Evolutionary conservation across 225 moss, liverwort and hornwort genomes (phyloP).

Genomic region (Sphagnum tenellum): DNA sequence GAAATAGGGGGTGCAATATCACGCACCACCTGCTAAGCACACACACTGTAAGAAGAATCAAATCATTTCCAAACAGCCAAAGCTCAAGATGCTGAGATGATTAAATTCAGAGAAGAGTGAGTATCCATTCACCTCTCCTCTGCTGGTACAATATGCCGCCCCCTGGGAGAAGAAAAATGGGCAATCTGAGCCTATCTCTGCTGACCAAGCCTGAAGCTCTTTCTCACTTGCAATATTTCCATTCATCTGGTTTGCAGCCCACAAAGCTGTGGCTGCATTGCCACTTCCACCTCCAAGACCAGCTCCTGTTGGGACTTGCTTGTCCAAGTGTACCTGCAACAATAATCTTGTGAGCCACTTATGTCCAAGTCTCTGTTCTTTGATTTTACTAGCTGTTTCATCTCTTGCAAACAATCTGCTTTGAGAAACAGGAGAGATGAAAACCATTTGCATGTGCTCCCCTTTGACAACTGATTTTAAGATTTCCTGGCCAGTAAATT

Average conservation of each 20-base stretch:
- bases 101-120: neutral
- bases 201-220: conserved; percentile 86
- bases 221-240: conserved; percentile 62
- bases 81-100: neutral
- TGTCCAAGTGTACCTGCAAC: conserved; percentile 76
- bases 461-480: too few relatives aligned
- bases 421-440: too few relatives aligned
- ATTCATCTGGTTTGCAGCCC: conserved; percentile 84
- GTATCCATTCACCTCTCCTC: conserved; percentile 56
- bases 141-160: conserved; percentile 79
- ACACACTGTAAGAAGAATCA: neutral
- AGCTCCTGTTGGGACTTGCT: conserved; percentile 88
- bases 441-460: too few relatives aligned
- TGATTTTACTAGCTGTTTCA: too few relatives aligned
- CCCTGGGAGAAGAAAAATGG: conserved; percentile 87
- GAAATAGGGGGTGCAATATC: conserved; percentile 69
- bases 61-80: neutral
- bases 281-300: conserved; percentile 94
- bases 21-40: conserved; percentile 43
- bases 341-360: neutral
- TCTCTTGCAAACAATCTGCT: too few relatives aligned
- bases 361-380: too few relatives aligned
- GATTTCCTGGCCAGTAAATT: too few relatives aligned
- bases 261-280: conserved; percentile 89
- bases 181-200: conserved; percentile 80